These are phyloP conservation scores for Magnusiomyces ingens DNA, from an alignment of 1,139 yeast genomes.

Conservation along the genomic window DNA sequence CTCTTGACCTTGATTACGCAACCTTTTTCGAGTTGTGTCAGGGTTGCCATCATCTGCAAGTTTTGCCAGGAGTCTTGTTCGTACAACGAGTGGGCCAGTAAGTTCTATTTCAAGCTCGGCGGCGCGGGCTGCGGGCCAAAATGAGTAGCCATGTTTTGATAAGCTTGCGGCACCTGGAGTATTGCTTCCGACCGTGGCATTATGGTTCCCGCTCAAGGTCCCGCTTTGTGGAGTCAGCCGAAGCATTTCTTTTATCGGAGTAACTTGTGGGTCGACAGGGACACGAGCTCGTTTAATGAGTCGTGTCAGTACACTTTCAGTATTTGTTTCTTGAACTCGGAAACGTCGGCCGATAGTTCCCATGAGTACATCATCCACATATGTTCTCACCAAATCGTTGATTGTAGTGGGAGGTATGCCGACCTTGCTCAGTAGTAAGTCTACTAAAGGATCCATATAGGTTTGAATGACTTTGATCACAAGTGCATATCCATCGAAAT, in stretches of 20 bases:
- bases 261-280: no score
- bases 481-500: slow-evolving; percentile 7
- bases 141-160: background rate
- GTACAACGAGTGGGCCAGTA: slow-evolving; percentile 31
- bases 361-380: slow-evolving; percentile 20
- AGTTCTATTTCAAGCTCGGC: slow-evolving; percentile 32
- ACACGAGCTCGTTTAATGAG: background rate
- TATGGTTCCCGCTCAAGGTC: slow-evolving; percentile 3
- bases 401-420: slow-evolving; percentile 28
- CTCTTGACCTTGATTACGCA: background rate
- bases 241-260: background rate
- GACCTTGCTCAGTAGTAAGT: slow-evolving; percentile 18
- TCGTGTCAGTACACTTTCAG: background rate
- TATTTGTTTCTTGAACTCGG: background rate
- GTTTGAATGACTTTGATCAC: slow-evolving; percentile 4
- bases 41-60: slow-evolving; percentile 20
- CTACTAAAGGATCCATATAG: slow-evolving; percentile 14
- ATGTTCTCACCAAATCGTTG: slow-evolving; percentile 27
- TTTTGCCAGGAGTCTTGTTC: slow-evolving; percentile 21
- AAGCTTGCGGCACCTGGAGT: slow-evolving; percentile 1
- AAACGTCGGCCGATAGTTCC: background rate
- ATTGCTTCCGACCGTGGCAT: slow-evolving; percentile 4
- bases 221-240: background rate
- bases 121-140: slow-evolving; percentile 7
- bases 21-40: slow-evolving; percentile 15